phyloP scores from a whole-genome alignment of 192 early-diverging fungal genomes.

The Endogone sp. region DNA sequence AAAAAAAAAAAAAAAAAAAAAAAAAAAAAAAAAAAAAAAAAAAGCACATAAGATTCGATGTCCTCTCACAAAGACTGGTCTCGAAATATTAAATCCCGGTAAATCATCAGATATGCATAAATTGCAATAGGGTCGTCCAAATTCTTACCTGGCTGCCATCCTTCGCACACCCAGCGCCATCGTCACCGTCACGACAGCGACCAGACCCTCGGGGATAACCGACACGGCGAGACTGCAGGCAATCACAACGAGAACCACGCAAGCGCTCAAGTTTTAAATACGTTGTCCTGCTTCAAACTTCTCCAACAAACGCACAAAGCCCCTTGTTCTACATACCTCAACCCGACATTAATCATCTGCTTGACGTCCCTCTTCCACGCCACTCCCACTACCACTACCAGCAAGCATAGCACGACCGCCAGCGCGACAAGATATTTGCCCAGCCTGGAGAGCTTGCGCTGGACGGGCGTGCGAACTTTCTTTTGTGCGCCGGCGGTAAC shows the following conservation, averaged over 20 bases:
- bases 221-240: conserved; percentile 72
- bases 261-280: too few species aligned
- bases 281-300: too few species aligned
- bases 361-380: conserved; percentile 60
- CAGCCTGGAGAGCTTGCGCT: conserved; percentile 70
- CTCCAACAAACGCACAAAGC: background rate
- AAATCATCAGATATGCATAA: background rate
- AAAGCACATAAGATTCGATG: too few species aligned
- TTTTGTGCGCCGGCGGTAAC: conserved; percentile 60
- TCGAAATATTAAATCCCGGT: background rate
- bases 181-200: conserved; percentile 95
- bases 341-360: conserved; percentile 78
- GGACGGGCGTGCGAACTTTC: conserved; percentile 60
- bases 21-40: too few species aligned
- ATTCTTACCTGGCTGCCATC: conserved; percentile 71
- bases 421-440: conserved; percentile 84
- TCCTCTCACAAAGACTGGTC: too few species aligned
- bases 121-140: background rate
- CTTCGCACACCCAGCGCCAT: conserved; percentile 96
- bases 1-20: too few species aligned
- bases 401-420: conserved; percentile 73
- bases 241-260: too few species aligned
- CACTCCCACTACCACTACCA: conserved; percentile 83
- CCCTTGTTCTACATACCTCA: conserved; percentile 48
- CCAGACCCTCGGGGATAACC: conserved; percentile 96